These are phyloP conservation scores for Yamadazyma mexicana DNA, from an alignment of 1,139 yeast genomes.

Conservation along the genomic window DNA sequence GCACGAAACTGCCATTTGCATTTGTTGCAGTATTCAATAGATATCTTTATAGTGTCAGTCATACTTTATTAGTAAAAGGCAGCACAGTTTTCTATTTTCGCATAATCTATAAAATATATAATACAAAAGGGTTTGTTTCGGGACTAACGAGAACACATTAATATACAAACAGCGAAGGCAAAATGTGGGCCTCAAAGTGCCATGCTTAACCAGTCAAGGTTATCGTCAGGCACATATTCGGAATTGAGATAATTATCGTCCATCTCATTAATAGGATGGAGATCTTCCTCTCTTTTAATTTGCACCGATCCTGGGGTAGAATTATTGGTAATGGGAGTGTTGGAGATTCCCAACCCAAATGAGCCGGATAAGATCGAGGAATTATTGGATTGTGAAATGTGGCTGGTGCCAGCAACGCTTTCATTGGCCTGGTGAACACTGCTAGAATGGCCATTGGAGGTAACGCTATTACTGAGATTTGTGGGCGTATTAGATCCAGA, in stretches of 20 bases:
- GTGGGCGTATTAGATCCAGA: background rate
- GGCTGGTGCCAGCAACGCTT: background rate
- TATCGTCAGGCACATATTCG: conserved; percentile 21
- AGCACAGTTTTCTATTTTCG: conserved; percentile 1
- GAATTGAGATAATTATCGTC: conserved; percentile 17
- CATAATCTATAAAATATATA: conserved; percentile 5
- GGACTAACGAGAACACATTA: conserved; percentile 1
- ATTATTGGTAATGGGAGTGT: conserved; percentile 10
- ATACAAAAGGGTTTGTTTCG: conserved; percentile 1
- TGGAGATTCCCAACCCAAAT: conserved; percentile 14
- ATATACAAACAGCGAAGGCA: background rate
- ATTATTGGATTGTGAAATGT: conserved; percentile 5
- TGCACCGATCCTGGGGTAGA: conserved; percentile 13
- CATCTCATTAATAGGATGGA: conserved; percentile 19
- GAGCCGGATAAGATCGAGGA: conserved; percentile 10
- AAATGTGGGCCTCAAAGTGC: conserved; percentile 22
- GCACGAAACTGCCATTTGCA: conserved; percentile 54
- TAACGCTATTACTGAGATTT: too few species aligned
- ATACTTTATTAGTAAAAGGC: background rate
- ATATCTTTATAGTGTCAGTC: conserved; percentile 2
- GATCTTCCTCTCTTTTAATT: conserved; percentile 14
- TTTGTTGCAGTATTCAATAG: conserved; percentile 42
- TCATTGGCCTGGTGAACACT: background rate
- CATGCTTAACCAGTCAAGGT: conserved; percentile 44
- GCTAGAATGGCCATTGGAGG: background rate